Evolutionary conservation across 495 filamentous ascomycete genomes (phyloP).

Genomic region (Penicillium goetzii): DNA sequence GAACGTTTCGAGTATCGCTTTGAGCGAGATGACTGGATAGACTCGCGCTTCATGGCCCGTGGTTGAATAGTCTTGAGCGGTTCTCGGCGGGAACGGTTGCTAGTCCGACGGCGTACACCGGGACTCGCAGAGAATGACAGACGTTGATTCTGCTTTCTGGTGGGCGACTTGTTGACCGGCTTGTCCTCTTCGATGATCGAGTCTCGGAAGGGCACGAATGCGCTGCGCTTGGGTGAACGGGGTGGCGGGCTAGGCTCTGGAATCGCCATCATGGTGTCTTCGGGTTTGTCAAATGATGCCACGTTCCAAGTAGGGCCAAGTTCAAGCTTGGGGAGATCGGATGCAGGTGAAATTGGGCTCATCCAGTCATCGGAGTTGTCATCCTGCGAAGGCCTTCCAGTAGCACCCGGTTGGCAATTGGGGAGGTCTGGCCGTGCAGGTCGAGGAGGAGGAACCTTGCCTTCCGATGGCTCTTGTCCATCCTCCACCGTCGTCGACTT

Average conservation of each 20-base stretch:
- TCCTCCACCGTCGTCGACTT: constrained; percentile 35
- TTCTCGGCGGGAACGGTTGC: constrained; percentile 41
- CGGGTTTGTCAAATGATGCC: constrained; percentile 32
- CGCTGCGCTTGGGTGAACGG: constrained; percentile 37
- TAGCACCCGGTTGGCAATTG: constrained; percentile 36
- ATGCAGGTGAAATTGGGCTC: constrained; percentile 31
- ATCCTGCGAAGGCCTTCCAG: constrained; percentile 28
- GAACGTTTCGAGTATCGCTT: constrained; percentile 49
- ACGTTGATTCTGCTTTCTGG: constrained; percentile 36
- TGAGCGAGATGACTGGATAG: constrained; percentile 44
- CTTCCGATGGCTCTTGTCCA: constrained; percentile 19
- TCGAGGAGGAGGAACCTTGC: constrained; percentile 30
- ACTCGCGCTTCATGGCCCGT: constrained; percentile 49
- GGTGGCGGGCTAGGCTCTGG: constrained; percentile 34
- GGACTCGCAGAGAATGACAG: constrained; percentile 38
- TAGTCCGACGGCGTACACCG: constrained; percentile 37
- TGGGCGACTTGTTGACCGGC: constrained; percentile 22
- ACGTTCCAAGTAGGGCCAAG: constrained; percentile 43
- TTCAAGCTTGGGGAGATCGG: constrained; percentile 43
- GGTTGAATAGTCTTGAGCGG: constrained; percentile 47
- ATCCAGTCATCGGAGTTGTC: constrained; percentile 32
- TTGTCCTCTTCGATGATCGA: constrained; percentile 33
- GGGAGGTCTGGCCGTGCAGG: constrained; percentile 33
- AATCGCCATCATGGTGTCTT: constrained; percentile 21
- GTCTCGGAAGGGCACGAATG: constrained; percentile 34